Percentiles rank a stretch among this genome's conserved stretches.
Evolutionary conservation across 176 grass and related monocot genomes (phyloP).

Genomic region (Aechmea fasciata): DNA sequence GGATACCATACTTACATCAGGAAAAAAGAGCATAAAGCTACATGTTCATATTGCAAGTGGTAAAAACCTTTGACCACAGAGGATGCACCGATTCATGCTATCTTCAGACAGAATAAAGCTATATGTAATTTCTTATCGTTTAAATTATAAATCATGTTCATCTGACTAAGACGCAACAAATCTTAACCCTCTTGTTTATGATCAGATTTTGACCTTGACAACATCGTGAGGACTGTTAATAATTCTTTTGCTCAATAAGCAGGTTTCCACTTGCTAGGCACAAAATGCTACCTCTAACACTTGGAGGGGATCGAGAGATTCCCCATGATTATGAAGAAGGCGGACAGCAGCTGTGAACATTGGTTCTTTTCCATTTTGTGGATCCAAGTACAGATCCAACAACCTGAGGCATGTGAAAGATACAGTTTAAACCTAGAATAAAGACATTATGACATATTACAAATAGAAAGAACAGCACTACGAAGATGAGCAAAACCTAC

Average conservation of each 20-base stretch:
- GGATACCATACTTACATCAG: too few species aligned
- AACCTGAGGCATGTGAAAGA: constrained; percentile 38
- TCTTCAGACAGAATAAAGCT: too few species aligned
- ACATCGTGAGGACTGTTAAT: not conserved
- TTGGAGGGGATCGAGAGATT: constrained; percentile 90
- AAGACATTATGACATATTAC: constrained; percentile 9
- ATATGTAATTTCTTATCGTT: too few species aligned
- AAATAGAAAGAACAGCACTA: not conserved
- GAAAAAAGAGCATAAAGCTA: too few species aligned
- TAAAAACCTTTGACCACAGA: too few species aligned
- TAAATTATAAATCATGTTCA: too few species aligned
- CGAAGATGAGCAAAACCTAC: constrained; percentile 39
- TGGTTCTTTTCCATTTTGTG: constrained; percentile 84
- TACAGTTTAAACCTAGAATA: constrained; percentile 14
- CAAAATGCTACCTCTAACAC: constrained; percentile 72
- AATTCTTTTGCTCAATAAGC: not conserved
- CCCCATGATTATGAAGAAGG: constrained; percentile 93
- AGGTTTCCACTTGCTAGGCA: not conserved
- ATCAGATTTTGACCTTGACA: too few species aligned
- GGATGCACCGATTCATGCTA: too few species aligned
- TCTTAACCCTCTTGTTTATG: too few species aligned
- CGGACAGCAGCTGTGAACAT: constrained; percentile 95
- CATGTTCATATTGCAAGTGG: too few species aligned
- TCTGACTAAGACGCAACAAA: too few species aligned
- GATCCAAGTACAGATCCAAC: constrained; percentile 95